Base-by-base conservation (phyloP, 495 filamentous ascomycete genomes). In the Coniosporium apollinis region DNA sequence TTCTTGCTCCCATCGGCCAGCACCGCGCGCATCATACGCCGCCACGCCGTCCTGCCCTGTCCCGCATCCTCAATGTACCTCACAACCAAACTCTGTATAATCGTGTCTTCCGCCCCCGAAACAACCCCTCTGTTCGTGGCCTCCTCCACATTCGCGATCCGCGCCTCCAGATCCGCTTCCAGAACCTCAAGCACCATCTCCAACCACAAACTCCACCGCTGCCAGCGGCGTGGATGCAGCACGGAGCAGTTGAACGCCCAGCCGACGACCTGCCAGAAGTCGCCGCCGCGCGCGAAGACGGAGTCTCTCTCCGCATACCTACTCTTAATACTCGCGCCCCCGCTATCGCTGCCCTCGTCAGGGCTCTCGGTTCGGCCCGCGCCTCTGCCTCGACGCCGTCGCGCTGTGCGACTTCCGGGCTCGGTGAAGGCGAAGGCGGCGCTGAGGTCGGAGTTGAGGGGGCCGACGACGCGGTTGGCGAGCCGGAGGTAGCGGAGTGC, bases 211-310 rank as follows among this genome's bases (percentile, higher is more conserved):
- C 66, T 74, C 89, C 89, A 97, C 47, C 71, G 65, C 37, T 67
- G 69, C 89, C 89, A 97, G 16, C 84, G 57, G 22, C 59, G 61
- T 25, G 66, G 66, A 36, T 86, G 64, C 28, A 65, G 53, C 2
- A 82, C 66, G 11, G 82, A 83, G 57, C 89, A 97, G 45, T 84
- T 86, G 53, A 94, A 92, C 0, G 80, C 76, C 89, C 89, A 96
- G 3, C 89, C 89, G 1, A 87, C 72, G 0, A 79, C 67, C 26
- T 78, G 70, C 82, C 91, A 97, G 42, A 96, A 87, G 48, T 92
- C 82, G 18, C 78, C 72, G 0, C 75, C 82, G 14, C 70, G 64
- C 11, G 58, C 54, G 71, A 80, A 92, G 4, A 94, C 32, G 2
- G 79, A 70, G 7, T 70, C 69, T n/a, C 64, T 57, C 16, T 69